A percentile compares a stretch with the other conserved stretches of the same genome.
Evolutionary conservation across 306 rosid genomes (phyloP).

Genomic region (Pyrus pyrifolia): DNA sequence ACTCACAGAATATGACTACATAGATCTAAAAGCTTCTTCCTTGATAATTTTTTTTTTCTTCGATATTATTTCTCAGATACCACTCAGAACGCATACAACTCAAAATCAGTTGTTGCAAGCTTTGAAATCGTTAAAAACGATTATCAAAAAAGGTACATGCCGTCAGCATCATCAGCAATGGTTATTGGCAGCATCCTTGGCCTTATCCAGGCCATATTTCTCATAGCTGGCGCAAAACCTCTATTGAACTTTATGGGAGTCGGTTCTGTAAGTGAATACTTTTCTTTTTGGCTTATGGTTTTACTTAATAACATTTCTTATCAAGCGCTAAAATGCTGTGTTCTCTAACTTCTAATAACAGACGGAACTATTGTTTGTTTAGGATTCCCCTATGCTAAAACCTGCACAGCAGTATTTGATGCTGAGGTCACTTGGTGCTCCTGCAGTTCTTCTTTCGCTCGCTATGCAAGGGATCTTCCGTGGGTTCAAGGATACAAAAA

Average conservation of each 20-base stretch:
- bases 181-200: slow-evolving; percentile 81
- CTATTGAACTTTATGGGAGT: slow-evolving; percentile 85
- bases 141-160: slow-evolving; percentile 53
- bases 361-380: slow-evolving; percentile 16
- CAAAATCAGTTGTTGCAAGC: slow-evolving; percentile 29
- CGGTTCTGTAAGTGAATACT: slow-evolving; percentile 40
- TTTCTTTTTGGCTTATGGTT: neutral
- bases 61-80: slow-evolving; percentile 25
- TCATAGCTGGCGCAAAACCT: slow-evolving; percentile 79
- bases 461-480: slow-evolving; percentile 97
- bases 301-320: neutral
- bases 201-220: slow-evolving; percentile 63
- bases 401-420: slow-evolving; percentile 71
- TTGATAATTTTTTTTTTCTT: neutral
- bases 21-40: neutral
- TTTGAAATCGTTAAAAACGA: slow-evolving; percentile 30
- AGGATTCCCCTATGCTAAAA: slow-evolving; percentile 81
- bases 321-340: neutral
- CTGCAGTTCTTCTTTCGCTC: slow-evolving; percentile 89
- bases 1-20: neutral
- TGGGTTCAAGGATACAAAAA: slow-evolving; percentile 87
- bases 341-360: neutral
- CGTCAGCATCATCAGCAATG: slow-evolving; percentile 92
- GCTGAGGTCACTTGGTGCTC: slow-evolving; percentile 92
- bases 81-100: slow-evolving; percentile 27